Conservation (phyloP, 768 basidiomycete genomes). For the Hypholoma sublateritium region DNA sequence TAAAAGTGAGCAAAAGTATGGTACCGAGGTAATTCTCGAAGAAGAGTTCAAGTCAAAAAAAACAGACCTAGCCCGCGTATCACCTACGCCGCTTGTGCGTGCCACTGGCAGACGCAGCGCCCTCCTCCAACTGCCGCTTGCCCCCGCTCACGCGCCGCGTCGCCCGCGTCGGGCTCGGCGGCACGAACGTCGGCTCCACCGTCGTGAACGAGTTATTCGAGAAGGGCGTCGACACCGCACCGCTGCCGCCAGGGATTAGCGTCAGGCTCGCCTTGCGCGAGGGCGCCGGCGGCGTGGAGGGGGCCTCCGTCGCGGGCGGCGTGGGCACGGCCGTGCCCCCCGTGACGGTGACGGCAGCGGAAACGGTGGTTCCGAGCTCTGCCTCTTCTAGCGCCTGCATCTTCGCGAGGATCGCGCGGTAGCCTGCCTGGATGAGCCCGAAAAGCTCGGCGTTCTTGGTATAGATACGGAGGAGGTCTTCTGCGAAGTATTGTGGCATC, state of each 20-base stretch:
- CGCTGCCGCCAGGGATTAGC: conserved; percentile 14
- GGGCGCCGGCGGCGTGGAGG: conserved; percentile 29
- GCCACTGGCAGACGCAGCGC: not conserved
- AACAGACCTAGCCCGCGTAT: too few species aligned
- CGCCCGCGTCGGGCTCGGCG: conserved; percentile 28
- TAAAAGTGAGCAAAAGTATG: too few species aligned
- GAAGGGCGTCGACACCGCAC: conserved; percentile 22
- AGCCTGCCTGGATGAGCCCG: conserved; percentile 69
- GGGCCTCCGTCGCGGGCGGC: conserved; percentile 37
- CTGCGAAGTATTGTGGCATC: conserved; percentile 66
- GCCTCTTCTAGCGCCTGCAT: conserved; percentile 14
- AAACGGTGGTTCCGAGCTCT: not conserved
- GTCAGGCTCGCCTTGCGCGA: conserved; percentile 27
- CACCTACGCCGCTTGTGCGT: not conserved
- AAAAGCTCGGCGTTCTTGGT: conserved; percentile 60
- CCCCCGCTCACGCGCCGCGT: conserved; percentile 9
- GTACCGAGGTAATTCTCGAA: too few species aligned
- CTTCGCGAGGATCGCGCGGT: conserved; percentile 40
- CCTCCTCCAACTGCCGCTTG: conserved; percentile 5
- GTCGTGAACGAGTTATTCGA: conserved; percentile 48
- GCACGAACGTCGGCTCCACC: conserved; percentile 36
- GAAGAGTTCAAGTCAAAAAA: too few species aligned
- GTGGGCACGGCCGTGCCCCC: conserved; percentile 15
- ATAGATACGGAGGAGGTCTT: conserved; percentile 68
- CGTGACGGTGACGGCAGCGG: too few species aligned